Evolutionary conservation across 176 grass and related monocot species (phyloP), one percentile per base, ranked within the genome.

Genomic region (Bromus sterilis): DNA sequence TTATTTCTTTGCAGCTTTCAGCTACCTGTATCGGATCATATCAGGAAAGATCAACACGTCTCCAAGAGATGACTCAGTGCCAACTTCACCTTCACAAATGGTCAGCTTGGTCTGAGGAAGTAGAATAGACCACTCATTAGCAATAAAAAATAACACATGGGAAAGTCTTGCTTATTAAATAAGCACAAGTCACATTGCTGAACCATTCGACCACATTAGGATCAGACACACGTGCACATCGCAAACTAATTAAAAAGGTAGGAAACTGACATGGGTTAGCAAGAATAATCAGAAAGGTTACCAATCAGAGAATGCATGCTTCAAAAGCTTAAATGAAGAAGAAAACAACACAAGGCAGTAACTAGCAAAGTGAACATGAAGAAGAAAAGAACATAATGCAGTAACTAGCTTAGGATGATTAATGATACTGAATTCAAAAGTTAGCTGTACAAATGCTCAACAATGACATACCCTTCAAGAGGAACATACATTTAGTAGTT

Each of bases 1-100:
- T 60, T 55, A 78, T 68, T 82, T 20, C 28, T 79, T 71, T 87
- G 42, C 31, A 61, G 31, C 20, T 89, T 70, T 21, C 7, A 89
- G 24, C 18, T 90, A 95, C 96, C 91, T 99, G 93, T 95, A 99
- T 91, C 93, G 86, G 80, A 95, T 88, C 96, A 99, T 95, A 82
- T 99, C 93, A 77, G 96, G 96, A 90, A 99, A 99, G 77, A 99
- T 95, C 77, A 99, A 63, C 78, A 95, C 87, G 72, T 99, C 91
- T 80, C 96, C 96, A 91, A 95, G 89, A 53, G 96, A 95, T 79
- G 87, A 91, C 61, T 93, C 96, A 33, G 96, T 93, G 61, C 93
- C 93, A 58, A 93, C 91, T 75, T 93, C 91, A 74, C 96, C 93
- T 91, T 99, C 91, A 95, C 89, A 99, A 80, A 99, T 95, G 64